These are phyloP conservation scores for Aspergillus alliaceus DNA, from an alignment of 2,329 filamentous ascomycete genomes.

Conservation along the genomic window DNA sequence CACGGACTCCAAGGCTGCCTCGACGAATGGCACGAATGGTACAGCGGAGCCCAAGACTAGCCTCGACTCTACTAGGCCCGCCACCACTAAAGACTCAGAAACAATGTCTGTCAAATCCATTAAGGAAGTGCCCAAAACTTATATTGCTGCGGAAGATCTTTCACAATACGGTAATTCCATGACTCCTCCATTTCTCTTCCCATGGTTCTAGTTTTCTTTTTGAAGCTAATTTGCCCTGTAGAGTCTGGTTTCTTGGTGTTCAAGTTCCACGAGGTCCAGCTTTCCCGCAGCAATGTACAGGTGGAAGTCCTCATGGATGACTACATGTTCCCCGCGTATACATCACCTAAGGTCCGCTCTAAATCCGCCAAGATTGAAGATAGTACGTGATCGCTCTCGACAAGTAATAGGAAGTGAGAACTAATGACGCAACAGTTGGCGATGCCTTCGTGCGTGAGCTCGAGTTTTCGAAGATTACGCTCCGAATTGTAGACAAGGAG, in stretches of 20 bases:
- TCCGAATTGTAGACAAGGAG: conserved; percentile 78
- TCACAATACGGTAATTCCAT: conserved; percentile 65
- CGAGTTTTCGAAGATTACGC: conserved; percentile 91
- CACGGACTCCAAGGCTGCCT: conserved; percentile 29
- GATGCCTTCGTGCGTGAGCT: conserved; percentile 95
- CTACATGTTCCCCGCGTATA: conserved; percentile 86
- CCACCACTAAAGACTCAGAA: conserved; percentile 47
- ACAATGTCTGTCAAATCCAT: conserved; percentile 46
- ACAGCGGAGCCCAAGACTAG: conserved; percentile 24
- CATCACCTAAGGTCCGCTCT: conserved; percentile 71
- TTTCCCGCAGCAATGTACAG: conserved; percentile 72
- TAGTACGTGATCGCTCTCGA: conserved; percentile 46
- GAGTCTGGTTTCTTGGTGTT: conserved; percentile 94
- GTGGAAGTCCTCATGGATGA: conserved; percentile 93
- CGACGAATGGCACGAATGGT: conserved; percentile 39
- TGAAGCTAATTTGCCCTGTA: conserved; percentile 27
- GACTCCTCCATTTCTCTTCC: not conserved
- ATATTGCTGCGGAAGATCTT: conserved; percentile 76
- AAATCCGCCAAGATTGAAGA: conserved; percentile 78
- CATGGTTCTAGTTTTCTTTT: not conserved
- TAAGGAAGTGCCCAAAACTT: conserved; percentile 70
- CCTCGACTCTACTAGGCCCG: conserved; percentile 37
- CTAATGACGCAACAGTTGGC: conserved; percentile 56
- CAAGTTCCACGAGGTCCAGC: conserved; percentile 85
- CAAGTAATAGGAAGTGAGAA: not conserved